Evolutionary conservation across 2,329 filamentous ascomycete species (phyloP).

Genomic region (Pseudogymnoascus sp.): DNA sequence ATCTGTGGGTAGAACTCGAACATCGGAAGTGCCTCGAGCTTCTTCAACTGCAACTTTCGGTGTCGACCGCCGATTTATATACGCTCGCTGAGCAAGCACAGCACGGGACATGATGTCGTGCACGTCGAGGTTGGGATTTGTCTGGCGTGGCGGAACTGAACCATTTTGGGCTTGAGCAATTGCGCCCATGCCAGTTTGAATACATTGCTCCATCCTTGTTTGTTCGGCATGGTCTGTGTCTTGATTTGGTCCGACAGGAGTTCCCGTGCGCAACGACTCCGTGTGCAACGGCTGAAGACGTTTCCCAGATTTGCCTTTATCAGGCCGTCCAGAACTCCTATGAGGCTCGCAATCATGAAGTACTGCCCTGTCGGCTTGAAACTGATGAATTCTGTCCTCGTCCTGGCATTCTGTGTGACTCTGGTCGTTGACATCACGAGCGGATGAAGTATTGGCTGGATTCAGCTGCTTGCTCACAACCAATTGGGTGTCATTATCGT

Average conservation of each 20-base stretch:
- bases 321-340: neutral
- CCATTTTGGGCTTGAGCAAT: neutral
- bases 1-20: neutral
- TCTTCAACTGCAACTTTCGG: neutral
- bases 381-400: neutral
- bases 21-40: neutral
- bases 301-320: neutral
- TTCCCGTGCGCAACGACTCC: neutral
- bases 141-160: neutral
- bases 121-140: neutral
- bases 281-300: no score
- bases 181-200: neutral
- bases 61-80: neutral
- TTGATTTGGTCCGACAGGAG: neutral
- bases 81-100: neutral
- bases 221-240: neutral
- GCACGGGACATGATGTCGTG: neutral
- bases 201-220: neutral
- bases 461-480: neutral
- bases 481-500: neutral
- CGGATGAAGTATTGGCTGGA: neutral
- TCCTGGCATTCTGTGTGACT: neutral
- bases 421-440: neutral
- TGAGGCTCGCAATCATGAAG: neutral
- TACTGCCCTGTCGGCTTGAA: neutral